phyloP scores from a whole-genome alignment of 2,329 filamentous ascomycete species.

The Ophiostoma angusticollis region DNA sequence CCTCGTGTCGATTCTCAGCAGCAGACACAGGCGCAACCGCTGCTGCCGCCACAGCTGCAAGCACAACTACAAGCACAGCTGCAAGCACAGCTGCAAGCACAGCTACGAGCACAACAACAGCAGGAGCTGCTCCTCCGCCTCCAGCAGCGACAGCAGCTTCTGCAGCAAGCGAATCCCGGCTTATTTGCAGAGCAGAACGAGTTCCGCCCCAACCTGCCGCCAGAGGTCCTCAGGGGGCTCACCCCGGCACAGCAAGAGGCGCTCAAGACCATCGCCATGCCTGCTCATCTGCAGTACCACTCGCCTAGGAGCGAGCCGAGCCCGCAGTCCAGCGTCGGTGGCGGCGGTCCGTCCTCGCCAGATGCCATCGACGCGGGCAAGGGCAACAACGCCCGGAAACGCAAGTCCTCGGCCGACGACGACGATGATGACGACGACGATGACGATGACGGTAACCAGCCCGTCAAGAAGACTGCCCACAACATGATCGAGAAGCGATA shows the following conservation, averaged over 20 bases:
- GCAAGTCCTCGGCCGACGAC: slow-evolving; percentile 54
- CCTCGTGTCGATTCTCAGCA: slow-evolving; percentile 17
- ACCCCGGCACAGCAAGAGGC: slow-evolving; percentile 49
- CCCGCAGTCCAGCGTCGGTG: slow-evolving; percentile 40
- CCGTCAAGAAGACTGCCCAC: slow-evolving; percentile 81
- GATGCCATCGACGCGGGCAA: slow-evolving; percentile 35
- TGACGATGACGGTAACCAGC: slow-evolving; percentile 41
- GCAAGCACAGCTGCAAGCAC: slow-evolving; percentile 22
- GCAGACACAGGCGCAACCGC: slow-evolving; percentile 8
- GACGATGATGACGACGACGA: slow-evolving; percentile 50
- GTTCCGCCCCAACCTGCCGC: slow-evolving; percentile 19
- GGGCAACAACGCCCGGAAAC: slow-evolving; percentile 40
- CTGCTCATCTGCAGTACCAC: slow-evolving; percentile 46
- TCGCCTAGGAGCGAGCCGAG: slow-evolving; percentile 46
- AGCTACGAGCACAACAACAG: slow-evolving; percentile 11
- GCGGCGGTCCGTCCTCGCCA: slow-evolving; percentile 45
- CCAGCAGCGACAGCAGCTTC: slow-evolving; percentile 1
- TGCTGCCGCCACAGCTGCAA: slow-evolving; percentile 4
- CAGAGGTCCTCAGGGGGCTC: slow-evolving; percentile 28
- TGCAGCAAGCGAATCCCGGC: not conserved
- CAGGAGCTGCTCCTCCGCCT: slow-evolving; percentile 6
- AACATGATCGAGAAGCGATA: slow-evolving; percentile 99
- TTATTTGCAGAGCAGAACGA: slow-evolving; percentile 18
- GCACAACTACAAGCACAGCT: slow-evolving; percentile 16
- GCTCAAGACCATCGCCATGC: slow-evolving; percentile 52